phyloP scores from a whole-genome alignment of 1,139 yeast genomes.

The Pneumocystis jirovecii region DNA sequence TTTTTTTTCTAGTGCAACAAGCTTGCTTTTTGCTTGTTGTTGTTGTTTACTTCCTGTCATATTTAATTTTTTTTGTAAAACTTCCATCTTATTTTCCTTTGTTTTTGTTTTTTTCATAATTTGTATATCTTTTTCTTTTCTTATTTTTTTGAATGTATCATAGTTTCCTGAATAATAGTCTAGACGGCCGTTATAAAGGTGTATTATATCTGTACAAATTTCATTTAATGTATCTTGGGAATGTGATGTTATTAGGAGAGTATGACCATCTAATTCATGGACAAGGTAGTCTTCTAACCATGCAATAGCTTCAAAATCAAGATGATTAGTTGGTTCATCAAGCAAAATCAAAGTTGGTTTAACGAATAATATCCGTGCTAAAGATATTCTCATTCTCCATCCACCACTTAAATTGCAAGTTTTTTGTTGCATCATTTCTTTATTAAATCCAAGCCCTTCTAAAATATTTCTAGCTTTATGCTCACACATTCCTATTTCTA shows the following conservation, averaged over 20 bases:
- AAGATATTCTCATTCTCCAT: constrained; percentile 85
- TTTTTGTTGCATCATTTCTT: constrained; percentile 66
- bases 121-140: constrained; percentile 84
- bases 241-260: constrained; percentile 81
- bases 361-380: constrained; percentile 69
- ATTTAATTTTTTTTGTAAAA: constrained; percentile 95
- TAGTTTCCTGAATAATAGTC: constrained; percentile 91
- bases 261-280: constrained; percentile 14
- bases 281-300: constrained; percentile 98
- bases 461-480: constrained; percentile 47
- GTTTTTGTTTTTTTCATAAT: constrained; percentile 94
- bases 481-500: constrained; percentile 11
- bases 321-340: constrained; percentile 97
- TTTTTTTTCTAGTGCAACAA: constrained; percentile 85
- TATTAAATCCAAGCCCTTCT: constrained; percentile 93
- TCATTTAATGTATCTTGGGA: constrained; percentile 99
- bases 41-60: constrained; percentile 99
- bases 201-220: constrained; percentile 95
- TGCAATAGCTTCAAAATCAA: constrained; percentile 98
- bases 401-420: constrained; percentile 99
- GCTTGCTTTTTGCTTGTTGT: constrained; percentile 97
- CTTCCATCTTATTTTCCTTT: constrained; percentile 97
- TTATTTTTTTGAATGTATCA: constrained; percentile 89
- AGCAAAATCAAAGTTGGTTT: constrained; percentile 73
- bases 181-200: constrained; percentile 67